Evolutionary conservation across 257 asterid species (phyloP).

Genomic region (Solanum pinnatisectum): DNA sequence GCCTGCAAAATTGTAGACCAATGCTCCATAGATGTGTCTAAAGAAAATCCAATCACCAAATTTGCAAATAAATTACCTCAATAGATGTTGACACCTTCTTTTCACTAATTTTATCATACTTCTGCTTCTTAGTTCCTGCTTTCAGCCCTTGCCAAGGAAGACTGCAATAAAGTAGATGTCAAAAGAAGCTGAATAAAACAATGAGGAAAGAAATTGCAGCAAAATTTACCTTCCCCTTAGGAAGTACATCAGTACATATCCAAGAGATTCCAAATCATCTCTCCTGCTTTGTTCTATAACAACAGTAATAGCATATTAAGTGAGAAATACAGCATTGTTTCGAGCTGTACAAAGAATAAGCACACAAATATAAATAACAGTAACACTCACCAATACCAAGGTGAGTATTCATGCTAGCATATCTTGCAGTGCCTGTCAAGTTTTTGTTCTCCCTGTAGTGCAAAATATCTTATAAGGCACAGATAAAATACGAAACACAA

Average conservation of each 20-base stretch:
- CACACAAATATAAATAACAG: not conserved
- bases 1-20: conserved; percentile 36
- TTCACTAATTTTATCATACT: conserved; percentile 92
- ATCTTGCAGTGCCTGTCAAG: conserved; percentile 98
- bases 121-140: conserved; percentile 97
- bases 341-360: not conserved
- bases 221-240: conserved; percentile 72
- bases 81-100: conserved; percentile 91
- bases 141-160: conserved; percentile 97
- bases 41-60: not conserved
- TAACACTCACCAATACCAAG: conserved; percentile 75
- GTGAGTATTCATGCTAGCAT: conserved; percentile 98
- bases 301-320: not conserved
- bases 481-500: not conserved
- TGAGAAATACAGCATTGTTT: not conserved
- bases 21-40: not conserved
- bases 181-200: conserved; percentile 10
- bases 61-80: conserved; percentile 49
- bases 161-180: conserved; percentile 41
- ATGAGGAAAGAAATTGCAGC: conserved; percentile 2
- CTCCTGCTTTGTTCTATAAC: conserved; percentile 91
- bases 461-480: not conserved
- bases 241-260: conserved; percentile 90
- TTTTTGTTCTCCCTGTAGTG: conserved; percentile 83
- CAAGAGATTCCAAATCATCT: conserved; percentile 98